Evolutionary conservation across 106 monocot genomes (phyloP).

Genomic region (Phalaenopsis equestris): DNA sequence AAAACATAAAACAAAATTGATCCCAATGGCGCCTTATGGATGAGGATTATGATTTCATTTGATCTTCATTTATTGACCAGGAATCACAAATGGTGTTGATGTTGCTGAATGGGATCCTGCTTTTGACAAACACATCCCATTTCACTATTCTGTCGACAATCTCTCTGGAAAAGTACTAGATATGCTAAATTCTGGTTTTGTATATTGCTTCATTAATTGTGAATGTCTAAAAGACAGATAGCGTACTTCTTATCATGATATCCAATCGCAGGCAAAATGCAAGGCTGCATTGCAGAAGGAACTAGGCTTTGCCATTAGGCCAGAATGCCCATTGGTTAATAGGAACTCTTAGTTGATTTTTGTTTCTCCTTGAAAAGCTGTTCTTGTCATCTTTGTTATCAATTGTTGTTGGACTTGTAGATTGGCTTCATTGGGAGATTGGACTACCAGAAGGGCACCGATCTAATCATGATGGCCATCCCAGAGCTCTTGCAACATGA

Average conservation of each 20-base stretch:
- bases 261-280: slow-evolving; percentile 51
- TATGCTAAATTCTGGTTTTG: background rate
- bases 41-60: background rate
- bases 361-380: background rate
- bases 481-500: slow-evolving; percentile 72
- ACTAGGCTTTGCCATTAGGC: slow-evolving; percentile 48
- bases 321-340: slow-evolving; percentile 68
- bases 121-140: slow-evolving; percentile 73
- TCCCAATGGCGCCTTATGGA: too few relatives aligned
- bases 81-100: slow-evolving; percentile 90
- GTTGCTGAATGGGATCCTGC: slow-evolving; percentile 76
- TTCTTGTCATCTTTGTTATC: background rate
- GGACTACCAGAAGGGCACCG: slow-evolving; percentile 92
- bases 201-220: background rate
- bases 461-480: slow-evolving; percentile 50
- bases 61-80: slow-evolving; percentile 18
- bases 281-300: slow-evolving; percentile 87
- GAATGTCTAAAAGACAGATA: background rate
- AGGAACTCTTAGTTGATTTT: background rate
- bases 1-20: too few relatives aligned
- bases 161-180: slow-evolving; percentile 64
- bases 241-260: background rate
- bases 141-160: slow-evolving; percentile 60
- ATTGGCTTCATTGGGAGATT: slow-evolving; percentile 93
- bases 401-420: slow-evolving; percentile 24